Base-by-base conservation (phyloP, 176 grass and related monocot species). In the Thinopyrum elongatum region DNA sequence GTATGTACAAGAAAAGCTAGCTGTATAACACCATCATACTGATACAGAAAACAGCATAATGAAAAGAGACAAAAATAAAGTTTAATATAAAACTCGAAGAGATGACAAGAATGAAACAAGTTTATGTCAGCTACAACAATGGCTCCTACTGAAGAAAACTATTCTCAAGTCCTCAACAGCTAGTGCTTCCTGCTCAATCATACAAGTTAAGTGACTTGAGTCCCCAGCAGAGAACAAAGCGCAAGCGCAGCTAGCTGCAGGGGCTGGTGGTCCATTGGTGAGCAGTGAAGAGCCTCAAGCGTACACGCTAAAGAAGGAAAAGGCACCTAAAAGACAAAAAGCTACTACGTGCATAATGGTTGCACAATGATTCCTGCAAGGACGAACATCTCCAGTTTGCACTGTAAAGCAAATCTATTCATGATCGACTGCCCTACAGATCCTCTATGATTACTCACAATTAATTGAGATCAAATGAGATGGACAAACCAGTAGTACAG, bases 271-370 rank as follows among this genome's bases (percentile, higher is more conserved):
- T 86, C 83, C 88, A 77, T 75, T 76, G 13, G 59, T 84, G 68
- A 84, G 30, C 81, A 81, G 34, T 25, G 60, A 26, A 76, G 89
- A 62, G 65, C 74, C 81, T 63, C 29, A 84, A 87, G 13, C 66
- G 81, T 75, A 64, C 81, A 84, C 85, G 81, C 81, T 76, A 81
- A 84, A 73, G 28, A 10, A 76, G 16, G 49, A 53, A 76, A 74
- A 91, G 81, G 85, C 76, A 91, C 69, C 81, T 70, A 84, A 87
- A 87, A 80, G 85, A 70, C 85, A 91, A 84, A 84, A 79, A 87
- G 77, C 64, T 83, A 87, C 64, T 83, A 83, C 61, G 30, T 80
- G 76, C 75, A 84, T 84, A 91, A 75, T 74, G 59, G 80, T 74
- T 90, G 59, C 35, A 36, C 85, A 84, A 87, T 80, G 69, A 91